Base-by-base conservation (phyloP, 208 protist species). In the Balamuthia mandrillaris region DNA sequence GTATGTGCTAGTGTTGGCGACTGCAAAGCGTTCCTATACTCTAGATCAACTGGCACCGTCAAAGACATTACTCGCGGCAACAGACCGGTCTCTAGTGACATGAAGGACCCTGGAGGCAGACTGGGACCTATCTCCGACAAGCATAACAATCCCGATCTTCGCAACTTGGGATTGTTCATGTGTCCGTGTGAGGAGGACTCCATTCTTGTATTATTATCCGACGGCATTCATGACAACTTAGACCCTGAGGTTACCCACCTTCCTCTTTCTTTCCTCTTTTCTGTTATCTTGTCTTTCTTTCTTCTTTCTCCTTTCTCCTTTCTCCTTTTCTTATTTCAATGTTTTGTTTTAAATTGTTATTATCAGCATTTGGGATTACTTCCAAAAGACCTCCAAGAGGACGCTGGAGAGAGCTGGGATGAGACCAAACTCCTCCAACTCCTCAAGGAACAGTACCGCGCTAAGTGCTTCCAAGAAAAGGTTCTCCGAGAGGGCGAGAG, bases 21-120 rank as follows among this genome's bases (percentile, higher is more conserved):
- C 68, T 91, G 89, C 56, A 91, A 91, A 68, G 89, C 86, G 14
- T 91, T 88, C 44, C 27, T 87, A 10, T 60, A 87, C 16, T 86
- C 60, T 0, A 12, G 37, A 0, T 74, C 82, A 16, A 65, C 35
- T 9, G 41, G 35, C 16, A 49, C 75, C 21, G 84, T 81, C 39
- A 86, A 61, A 21, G 89, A 91, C 47, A 81, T 91, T 54, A 91
- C 89, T 33, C 84, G 70, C 29, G 79, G 81, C 18, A 90, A 87
- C 37, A 37, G 87, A 66, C 56, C 47, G 29, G 61, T 66, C 58
- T 7, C 79, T 16, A 86, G 21, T 16, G 84, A 91, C 44, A 81
- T 85, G 21, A 83, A 84, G 31, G 89, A 91, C 49, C 89, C 89
- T 21, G 89, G 89, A 9, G 89, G 89, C 9, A 54, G 88, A 63